These are phyloP conservation scores for Metschnikowia proteae DNA, from an alignment of 805 yeast species.

Conservation along the genomic window DNA sequence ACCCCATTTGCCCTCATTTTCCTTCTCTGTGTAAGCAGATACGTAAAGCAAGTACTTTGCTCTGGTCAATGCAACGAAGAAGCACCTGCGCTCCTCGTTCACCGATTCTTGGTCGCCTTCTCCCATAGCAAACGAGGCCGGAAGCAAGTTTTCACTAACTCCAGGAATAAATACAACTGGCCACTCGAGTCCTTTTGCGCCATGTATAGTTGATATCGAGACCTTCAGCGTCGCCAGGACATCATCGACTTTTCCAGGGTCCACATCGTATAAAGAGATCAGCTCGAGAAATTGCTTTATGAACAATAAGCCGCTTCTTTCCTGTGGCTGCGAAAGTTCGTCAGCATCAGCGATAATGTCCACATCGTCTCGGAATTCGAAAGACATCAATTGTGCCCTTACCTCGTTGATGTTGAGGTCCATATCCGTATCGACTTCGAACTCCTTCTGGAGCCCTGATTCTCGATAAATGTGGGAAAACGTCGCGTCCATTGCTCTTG, in stretches of 20 bases:
- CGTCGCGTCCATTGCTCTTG: conserved; percentile 7
- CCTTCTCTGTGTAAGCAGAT: conserved; percentile 26
- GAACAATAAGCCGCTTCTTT: conserved; percentile 10
- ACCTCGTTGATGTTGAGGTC: conserved; percentile 41
- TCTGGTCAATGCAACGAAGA: conserved; percentile 86
- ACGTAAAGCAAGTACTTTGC: conserved; percentile 60
- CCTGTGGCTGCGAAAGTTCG: conserved; percentile 9
- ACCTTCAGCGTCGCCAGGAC: conserved; percentile 23
- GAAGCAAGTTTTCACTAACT: conserved; percentile 60
- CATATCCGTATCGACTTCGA: conserved; percentile 24
- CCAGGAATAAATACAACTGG: conserved; percentile 84
- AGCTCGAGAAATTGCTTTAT: conserved; percentile 14
- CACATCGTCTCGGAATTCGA: conserved; percentile 28
- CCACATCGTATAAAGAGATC: conserved; percentile 17
- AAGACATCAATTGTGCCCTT: conserved; percentile 31
- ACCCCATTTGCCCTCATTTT: conserved; percentile 18
- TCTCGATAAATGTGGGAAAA: conserved; percentile 24
- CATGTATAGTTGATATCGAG: conserved; percentile 78
- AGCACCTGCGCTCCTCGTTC: conserved; percentile 78
- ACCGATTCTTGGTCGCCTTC: conserved; percentile 25
- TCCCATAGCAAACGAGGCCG: conserved; percentile 48
- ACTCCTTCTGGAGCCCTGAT: conserved; percentile 31
- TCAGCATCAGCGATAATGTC: conserved; percentile 8
- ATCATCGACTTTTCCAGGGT: conserved; percentile 20
- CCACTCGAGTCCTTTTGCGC: conserved; percentile 95